phyloP scores from a whole-genome alignment of 2,329 filamentous ascomycete species.

The Pleomassaria siparia region DNA sequence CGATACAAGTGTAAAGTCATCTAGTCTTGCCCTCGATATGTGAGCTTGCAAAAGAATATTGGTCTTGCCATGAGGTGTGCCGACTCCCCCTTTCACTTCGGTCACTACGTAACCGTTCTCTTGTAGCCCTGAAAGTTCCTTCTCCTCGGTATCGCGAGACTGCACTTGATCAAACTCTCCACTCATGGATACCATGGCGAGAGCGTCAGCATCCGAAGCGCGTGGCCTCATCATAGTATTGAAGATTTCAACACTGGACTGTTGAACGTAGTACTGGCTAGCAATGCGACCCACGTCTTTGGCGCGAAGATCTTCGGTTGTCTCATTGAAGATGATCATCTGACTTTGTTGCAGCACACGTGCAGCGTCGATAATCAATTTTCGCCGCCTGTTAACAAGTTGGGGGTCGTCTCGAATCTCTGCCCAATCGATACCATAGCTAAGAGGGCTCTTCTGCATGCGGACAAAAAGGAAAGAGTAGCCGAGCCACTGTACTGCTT shows the following conservation, averaged over 20 bases:
- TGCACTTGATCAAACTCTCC: slow-evolving; percentile 98
- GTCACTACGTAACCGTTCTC: slow-evolving; percentile 69
- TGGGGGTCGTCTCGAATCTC: slow-evolving; percentile 87
- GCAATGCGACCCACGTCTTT: slow-evolving; percentile 97
- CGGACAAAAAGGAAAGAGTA: slow-evolving; percentile 97
- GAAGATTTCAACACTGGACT: slow-evolving; percentile 93
- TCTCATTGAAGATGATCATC: slow-evolving; percentile 99
- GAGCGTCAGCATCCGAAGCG: slow-evolving; percentile 84
- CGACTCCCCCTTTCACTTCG: slow-evolving; percentile 69
- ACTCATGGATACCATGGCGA: slow-evolving; percentile 97
- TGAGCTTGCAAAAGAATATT: slow-evolving; percentile 94
- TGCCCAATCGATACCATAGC: slow-evolving; percentile 93
- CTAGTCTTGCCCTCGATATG: slow-evolving; percentile 82
- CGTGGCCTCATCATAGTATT: slow-evolving; percentile 89
- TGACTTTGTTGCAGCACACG: slow-evolving; percentile 86
- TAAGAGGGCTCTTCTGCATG: slow-evolving; percentile 88
- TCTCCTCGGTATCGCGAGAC: slow-evolving; percentile 83
- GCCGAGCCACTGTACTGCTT: slow-evolving; percentile 95
- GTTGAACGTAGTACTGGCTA: slow-evolving; percentile 94
- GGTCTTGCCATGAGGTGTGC: slow-evolving; percentile 81
- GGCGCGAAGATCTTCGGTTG: slow-evolving; percentile 85
- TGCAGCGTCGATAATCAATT: slow-evolving; percentile 86
- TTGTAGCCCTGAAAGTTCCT: slow-evolving; percentile 76
- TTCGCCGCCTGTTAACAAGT: slow-evolving; percentile 80
- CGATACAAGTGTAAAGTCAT: slow-evolving; percentile 91